Evolutionary conservation across 495 filamentous ascomycete species (phyloP).

Genomic region (Hypoxylon rickii): DNA sequence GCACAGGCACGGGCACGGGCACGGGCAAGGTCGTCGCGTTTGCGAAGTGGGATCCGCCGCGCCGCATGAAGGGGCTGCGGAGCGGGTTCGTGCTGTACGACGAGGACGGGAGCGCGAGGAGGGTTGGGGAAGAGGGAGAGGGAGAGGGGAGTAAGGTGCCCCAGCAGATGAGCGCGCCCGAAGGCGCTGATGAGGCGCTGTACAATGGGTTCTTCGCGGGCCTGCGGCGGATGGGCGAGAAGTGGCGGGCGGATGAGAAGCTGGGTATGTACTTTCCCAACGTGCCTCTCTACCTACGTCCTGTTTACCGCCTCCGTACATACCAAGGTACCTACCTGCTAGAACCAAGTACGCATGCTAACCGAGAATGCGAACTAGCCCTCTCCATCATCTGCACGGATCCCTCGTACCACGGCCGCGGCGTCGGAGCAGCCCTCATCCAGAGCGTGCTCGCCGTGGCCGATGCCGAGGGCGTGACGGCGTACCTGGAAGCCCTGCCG

Average conservation of each 20-base stretch:
- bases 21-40: slow-evolving; percentile 36
- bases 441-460: slow-evolving; percentile 44
- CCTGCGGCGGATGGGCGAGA: slow-evolving; percentile 25
- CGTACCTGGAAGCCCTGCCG: slow-evolving; percentile 52
- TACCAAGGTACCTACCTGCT: background rate
- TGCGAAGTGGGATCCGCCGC: slow-evolving; percentile 34
- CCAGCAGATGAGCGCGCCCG: slow-evolving; percentile 11
- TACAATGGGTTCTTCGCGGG: slow-evolving; percentile 23
- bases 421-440: slow-evolving; percentile 45
- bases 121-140: background rate
- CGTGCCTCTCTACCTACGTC: background rate
- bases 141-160: background rate
- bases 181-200: slow-evolving; percentile 21
- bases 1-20: no score
- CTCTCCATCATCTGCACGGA: slow-evolving; percentile 50
- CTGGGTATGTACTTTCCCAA: slow-evolving; percentile 14
- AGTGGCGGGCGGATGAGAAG: slow-evolving; percentile 30
- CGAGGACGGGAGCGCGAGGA: slow-evolving; percentile 7
- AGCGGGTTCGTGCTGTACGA: slow-evolving; percentile 27
- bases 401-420: slow-evolving; percentile 47
- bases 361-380: no score
- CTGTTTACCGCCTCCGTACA: background rate
- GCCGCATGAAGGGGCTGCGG: slow-evolving; percentile 10
- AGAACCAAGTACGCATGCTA: no score
- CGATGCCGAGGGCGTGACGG: slow-evolving; percentile 39